These are phyloP conservation scores for Candida methanosorbosa DNA, from an alignment of 805 yeast genomes.

Conservation along the genomic window DNA sequence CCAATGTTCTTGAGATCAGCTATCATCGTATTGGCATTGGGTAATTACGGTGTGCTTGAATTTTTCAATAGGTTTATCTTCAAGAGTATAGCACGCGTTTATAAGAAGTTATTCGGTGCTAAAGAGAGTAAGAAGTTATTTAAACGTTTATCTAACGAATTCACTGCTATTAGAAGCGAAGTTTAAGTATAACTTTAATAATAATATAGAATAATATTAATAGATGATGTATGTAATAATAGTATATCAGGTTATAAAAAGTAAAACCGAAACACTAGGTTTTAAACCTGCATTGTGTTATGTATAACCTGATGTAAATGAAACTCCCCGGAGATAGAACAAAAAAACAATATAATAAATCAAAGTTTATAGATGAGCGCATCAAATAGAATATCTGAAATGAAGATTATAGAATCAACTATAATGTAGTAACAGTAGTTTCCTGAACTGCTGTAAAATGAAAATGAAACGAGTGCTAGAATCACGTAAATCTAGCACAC, in stretches of 20 bases:
- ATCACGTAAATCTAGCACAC: no score
- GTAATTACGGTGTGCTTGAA: slow-evolving; percentile 42
- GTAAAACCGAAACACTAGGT: no score
- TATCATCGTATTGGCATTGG: slow-evolving; percentile 35
- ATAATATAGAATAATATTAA: not conserved
- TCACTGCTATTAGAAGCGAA: slow-evolving; percentile 4
- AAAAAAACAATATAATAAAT: no score
- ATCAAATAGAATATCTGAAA: no score
- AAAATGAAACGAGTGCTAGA: no score
- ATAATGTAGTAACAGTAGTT: no score
- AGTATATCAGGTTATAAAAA: not conserved
- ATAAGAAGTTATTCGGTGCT: slow-evolving; percentile 27
- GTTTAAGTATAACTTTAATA: not conserved
- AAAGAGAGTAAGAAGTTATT: slow-evolving; percentile 23
- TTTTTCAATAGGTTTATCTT: slow-evolving; percentile 38
- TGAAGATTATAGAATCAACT: no score
- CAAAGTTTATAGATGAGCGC: no score
- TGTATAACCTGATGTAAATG: no score
- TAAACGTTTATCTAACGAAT: slow-evolving; percentile 27
- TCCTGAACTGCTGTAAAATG: no score
- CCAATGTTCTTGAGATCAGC: slow-evolving; percentile 39
- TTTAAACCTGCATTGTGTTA: no score
- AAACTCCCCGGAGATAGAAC: no score
- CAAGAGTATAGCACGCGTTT: slow-evolving; percentile 27
- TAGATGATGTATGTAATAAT: not conserved